These are phyloP conservation scores for Kwoniella europaea DNA, from an alignment of 768 basidiomycete genomes.

Conservation along the genomic window DNA sequence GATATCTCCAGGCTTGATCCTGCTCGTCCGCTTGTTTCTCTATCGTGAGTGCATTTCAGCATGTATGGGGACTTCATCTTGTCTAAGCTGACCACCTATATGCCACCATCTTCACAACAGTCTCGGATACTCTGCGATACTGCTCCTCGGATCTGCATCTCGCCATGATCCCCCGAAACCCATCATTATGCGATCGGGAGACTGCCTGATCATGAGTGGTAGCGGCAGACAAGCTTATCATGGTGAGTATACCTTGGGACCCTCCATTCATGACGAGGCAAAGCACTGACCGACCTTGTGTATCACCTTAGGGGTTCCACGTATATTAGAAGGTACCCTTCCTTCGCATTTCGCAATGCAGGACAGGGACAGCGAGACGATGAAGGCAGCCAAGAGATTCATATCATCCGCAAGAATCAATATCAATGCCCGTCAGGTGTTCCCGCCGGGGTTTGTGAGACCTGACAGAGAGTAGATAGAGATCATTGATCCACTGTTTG, in stretches of 20 bases:
- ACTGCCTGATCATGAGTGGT: slow-evolving; percentile 91
- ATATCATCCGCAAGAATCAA: slow-evolving; percentile 68
- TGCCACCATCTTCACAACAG: slow-evolving; percentile 59
- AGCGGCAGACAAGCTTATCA: slow-evolving; percentile 87
- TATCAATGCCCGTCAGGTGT: slow-evolving; percentile 81
- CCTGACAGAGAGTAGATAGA: slow-evolving; percentile 3
- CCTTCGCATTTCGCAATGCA: slow-evolving; percentile 60
- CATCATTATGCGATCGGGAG: slow-evolving; percentile 86
- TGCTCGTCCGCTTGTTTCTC: slow-evolving; percentile 87
- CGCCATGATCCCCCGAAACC: slow-evolving; percentile 77
- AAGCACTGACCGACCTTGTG: not conserved
- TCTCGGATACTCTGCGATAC: slow-evolving; percentile 84
- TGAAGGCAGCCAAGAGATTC: slow-evolving; percentile 45
- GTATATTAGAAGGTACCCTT: slow-evolving; percentile 79
- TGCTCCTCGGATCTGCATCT: slow-evolving; percentile 83
- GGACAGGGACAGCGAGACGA: slow-evolving; percentile 45
- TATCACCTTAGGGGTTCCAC: slow-evolving; percentile 70
- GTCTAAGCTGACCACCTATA: not conserved
- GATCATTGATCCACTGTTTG: too few relatives aligned
- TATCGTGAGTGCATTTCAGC: slow-evolving; percentile 69
- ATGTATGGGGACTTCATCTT: too few relatives aligned
- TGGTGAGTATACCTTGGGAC: slow-evolving; percentile 63
- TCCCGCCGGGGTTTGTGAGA: slow-evolving; percentile 47
- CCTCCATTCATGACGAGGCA: not conserved
- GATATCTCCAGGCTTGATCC: slow-evolving; percentile 67